These are phyloP conservation scores for Backusella morwellensis DNA, from an alignment of 192 early-diverging fungal genomes.

Conservation along the genomic window DNA sequence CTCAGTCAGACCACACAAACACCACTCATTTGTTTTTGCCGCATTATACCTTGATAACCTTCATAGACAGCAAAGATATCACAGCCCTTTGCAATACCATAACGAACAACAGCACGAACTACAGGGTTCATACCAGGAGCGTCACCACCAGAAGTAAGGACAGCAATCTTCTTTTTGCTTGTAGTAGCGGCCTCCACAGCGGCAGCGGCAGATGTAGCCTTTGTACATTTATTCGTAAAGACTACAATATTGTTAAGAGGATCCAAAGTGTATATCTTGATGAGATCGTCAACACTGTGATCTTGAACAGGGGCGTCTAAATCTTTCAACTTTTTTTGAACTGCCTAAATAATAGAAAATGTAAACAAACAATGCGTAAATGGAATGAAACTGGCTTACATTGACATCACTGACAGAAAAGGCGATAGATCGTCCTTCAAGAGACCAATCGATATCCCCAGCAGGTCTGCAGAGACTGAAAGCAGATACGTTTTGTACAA, in stretches of 20 bases:
- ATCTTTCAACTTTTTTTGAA: constrained; percentile 33
- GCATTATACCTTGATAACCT: constrained; percentile 81
- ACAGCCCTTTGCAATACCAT: constrained; percentile 82
- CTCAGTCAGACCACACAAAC: background rate
- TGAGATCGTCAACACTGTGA: background rate
- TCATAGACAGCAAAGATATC: constrained; percentile 90
- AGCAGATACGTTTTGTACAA: background rate
- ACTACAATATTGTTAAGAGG: constrained; percentile 80
- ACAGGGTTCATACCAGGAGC: constrained; percentile 96
- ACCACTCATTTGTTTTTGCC: background rate
- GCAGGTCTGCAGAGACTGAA: background rate
- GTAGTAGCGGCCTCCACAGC: constrained; percentile 2
- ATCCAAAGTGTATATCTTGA: constrained; percentile 59
- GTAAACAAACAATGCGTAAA: background rate
- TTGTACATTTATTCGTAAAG: constrained; percentile 52
- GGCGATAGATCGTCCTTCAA: constrained; percentile 7
- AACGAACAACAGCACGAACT: constrained; percentile 89
- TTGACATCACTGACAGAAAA: constrained; percentile 7
- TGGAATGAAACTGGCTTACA: background rate
- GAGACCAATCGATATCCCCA: constrained; percentile 15
- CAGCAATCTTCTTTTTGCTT: constrained; percentile 76
- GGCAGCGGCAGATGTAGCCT: constrained; percentile 6
- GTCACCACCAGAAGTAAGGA: constrained; percentile 94
- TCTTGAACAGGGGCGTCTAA: constrained; percentile 42
- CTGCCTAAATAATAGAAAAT: constrained; percentile 16